Evolutionary conservation across 179 eudicot genomes (phyloP), one percentile per base, ranked within the genome.

Genomic region (Beta lomatogona): DNA sequence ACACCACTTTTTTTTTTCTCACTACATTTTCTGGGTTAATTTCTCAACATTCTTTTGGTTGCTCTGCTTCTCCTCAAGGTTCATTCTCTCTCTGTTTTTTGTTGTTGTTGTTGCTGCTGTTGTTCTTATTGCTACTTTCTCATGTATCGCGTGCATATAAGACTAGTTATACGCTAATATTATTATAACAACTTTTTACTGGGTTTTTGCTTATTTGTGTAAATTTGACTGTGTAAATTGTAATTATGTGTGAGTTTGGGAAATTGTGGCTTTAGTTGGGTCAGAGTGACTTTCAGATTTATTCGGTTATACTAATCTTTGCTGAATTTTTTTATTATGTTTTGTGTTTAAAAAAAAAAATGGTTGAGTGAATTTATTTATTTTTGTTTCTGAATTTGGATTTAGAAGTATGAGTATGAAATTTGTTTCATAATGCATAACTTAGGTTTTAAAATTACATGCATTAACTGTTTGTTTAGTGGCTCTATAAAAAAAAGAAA

Each of bases 21-120:
- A n/a, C n/a, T 74, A 28, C 31, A 28, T 28, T 28, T 28, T 28
- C 50, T 36, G 41, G 85, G 28, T 21, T n/a, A n/a, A n/a, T n/a
- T 71, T 64, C 71, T 53, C 76, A 15, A 5, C 59, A 72, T 72
- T 36, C 12, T 19, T 58, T 73, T 5, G 31, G 4, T 4, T 48
- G 19, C 21, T 19, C 67, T 77, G 72, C 61, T 25, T 65, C 65
- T 70, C 66, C 75, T 65, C n/a, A 67, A 78, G 85, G 76, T 83
- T 63, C 45, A 19, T n/a, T 57, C 13, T 25, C 46, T 55, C 80
- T 61, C 77, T 82, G 16, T 21, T 54, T 36, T 12, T 79, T 14
- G 21, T 14, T 60, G 21, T 18, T 19, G 1, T 41, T 1, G 41
- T 36, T 31, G 2, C 2, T 31, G 36, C 2, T 31, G 36, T 31